phyloP scores from a whole-genome alignment of 192 early-diverging fungal genomes.

The Backusella psychrophila region DNA sequence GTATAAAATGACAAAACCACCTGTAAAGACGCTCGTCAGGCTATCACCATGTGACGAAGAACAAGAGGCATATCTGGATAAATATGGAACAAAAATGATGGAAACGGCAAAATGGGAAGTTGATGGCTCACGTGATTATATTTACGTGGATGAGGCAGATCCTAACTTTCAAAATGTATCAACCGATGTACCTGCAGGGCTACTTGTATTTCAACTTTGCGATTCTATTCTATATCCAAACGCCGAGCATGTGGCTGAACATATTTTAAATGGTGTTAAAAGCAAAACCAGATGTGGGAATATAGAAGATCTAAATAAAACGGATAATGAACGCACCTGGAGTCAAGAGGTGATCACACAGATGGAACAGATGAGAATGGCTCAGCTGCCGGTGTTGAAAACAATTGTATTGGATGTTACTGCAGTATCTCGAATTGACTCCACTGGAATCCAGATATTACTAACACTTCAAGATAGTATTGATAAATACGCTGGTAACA shows the following conservation, averaged over 20 bases:
- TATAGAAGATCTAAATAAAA: neutral
- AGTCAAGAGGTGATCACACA: slow-evolving; percentile 3
- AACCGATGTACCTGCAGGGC: slow-evolving; percentile 47
- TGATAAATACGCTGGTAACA: slow-evolving; percentile 19
- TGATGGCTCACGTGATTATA: slow-evolving; percentile 15
- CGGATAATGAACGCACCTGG: slow-evolving; percentile 12
- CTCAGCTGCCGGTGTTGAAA: slow-evolving; percentile 47
- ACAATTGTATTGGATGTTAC: slow-evolving; percentile 83
- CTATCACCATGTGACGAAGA: slow-evolving; percentile 2
- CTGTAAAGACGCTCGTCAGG: slow-evolving; percentile 44
- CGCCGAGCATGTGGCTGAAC: slow-evolving; percentile 49
- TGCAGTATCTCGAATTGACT: slow-evolving; percentile 73
- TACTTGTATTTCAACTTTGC: slow-evolving; percentile 68
- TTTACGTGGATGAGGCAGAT: slow-evolving; percentile 22
- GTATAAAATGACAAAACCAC: slow-evolving; percentile 70
- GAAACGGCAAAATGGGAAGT: neutral
- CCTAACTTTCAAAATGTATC: slow-evolving; percentile 13
- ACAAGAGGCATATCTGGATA: neutral
- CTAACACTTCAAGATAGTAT: slow-evolving; percentile 43
- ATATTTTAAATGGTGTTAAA: slow-evolving; percentile 39
- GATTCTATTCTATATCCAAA: slow-evolving; percentile 77
- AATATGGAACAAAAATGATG: neutral
- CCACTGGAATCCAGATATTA: slow-evolving; percentile 77
- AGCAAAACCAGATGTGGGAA: slow-evolving; percentile 24
- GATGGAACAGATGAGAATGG: slow-evolving; percentile 32